A percentile compares a stretch with the other conserved stretches of the same genome.
Evolutionary conservation across 106 monocot genomes (phyloP).

Genomic region (Platanthera guangdongensis): DNA sequence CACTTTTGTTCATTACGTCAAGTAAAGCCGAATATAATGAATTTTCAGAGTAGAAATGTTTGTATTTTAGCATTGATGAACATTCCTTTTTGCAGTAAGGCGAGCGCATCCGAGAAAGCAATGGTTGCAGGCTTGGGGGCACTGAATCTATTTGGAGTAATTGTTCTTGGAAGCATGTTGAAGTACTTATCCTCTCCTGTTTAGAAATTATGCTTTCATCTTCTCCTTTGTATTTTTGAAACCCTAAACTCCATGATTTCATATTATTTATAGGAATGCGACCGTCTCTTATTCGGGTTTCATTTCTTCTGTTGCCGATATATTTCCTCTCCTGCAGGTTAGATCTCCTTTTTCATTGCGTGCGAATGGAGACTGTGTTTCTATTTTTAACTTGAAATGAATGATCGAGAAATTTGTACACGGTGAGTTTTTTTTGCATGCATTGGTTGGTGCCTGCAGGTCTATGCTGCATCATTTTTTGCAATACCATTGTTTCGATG

Average conservation of each 20-base stretch:
- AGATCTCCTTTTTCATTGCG: not conserved
- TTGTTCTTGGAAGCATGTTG: constrained; percentile 74
- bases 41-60: no score
- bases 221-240: constrained; percentile 9
- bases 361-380: no score
- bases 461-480: constrained; percentile 95
- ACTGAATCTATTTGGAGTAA: constrained; percentile 89
- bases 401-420: no score
- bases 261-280: constrained; percentile 36
- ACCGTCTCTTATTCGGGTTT: constrained; percentile 51
- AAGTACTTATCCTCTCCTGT: constrained; percentile 30
- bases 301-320: constrained; percentile 75
- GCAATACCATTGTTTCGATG: constrained; percentile 83
- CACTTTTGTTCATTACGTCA: no score
- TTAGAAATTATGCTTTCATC: not conserved
- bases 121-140: constrained; percentile 84
- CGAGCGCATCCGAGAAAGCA: constrained; percentile 63
- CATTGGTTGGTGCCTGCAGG: constrained; percentile 22
- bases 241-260: not conserved
- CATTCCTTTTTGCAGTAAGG: constrained; percentile 54
- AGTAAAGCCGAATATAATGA: no score
- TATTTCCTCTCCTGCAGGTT: constrained; percentile 95
- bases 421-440: no score
- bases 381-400: no score
- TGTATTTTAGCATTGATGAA: not conserved